Conservation (phyloP, 805 yeast species). For the Clavispora vitiphila region DNA sequence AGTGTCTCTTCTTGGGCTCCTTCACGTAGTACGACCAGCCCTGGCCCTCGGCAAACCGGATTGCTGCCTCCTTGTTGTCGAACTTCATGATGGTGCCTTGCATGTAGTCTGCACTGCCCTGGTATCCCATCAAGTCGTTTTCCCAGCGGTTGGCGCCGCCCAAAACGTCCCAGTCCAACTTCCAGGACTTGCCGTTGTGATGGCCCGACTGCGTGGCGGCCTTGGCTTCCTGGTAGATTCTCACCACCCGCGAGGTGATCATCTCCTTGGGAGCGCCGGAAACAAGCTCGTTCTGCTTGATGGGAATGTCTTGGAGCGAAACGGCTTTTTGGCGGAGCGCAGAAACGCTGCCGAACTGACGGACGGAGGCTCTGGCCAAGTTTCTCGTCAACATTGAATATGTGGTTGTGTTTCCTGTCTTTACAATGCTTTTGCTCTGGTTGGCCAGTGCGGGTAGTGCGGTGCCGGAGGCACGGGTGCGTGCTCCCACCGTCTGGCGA, state of each 20-base stretch:
- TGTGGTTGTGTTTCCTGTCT: neutral
- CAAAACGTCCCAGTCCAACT: constrained; percentile 77
- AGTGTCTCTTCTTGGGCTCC: constrained; percentile 72
- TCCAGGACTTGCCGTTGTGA: constrained; percentile 56
- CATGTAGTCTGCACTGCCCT: constrained; percentile 74
- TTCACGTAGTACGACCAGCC: constrained; percentile 83
- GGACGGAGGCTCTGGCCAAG: constrained; percentile 18
- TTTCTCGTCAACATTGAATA: constrained; percentile 21
- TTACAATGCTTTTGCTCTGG: constrained; percentile 10
- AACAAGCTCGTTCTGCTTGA: constrained; percentile 48
- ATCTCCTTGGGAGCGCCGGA: constrained; percentile 77
- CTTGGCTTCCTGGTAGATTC: constrained; percentile 73
- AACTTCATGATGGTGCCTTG: constrained; percentile 74
- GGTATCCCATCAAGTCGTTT: constrained; percentile 83
- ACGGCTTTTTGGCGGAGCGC: constrained; percentile 20
- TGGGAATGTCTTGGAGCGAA: constrained; percentile 19
- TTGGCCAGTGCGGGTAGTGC: constrained; percentile 14
- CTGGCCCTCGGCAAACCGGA: constrained; percentile 73
- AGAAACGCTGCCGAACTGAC: constrained; percentile 21
- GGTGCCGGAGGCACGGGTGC: constrained; percentile 1
- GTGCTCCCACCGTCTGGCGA: neutral
- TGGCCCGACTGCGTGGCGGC: constrained; percentile 78
- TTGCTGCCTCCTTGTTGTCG: constrained; percentile 70
- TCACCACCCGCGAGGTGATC: constrained; percentile 56
- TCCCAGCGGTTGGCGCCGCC: constrained; percentile 83